Percentiles rank a stretch among this genome's conserved stretches.
Conservation (phyloP, 345 rosid genomes). For the Citrus sp. region DNA sequence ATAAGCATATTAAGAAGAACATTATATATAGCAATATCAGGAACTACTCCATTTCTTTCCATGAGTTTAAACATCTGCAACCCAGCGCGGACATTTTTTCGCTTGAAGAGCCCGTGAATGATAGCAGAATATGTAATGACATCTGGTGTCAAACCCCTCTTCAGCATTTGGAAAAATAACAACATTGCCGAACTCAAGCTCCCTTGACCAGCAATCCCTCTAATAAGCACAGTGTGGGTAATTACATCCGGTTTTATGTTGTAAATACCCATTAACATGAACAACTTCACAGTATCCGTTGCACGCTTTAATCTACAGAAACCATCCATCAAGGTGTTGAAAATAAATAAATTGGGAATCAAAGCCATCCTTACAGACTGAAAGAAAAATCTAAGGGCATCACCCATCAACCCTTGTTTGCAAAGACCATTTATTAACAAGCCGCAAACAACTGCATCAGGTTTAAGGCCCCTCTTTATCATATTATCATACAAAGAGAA, state of each 20-base stretch:
- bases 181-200: constrained; percentile 27
- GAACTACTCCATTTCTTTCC: constrained; percentile 30
- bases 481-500: constrained; percentile 33
- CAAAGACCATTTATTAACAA: constrained; percentile 47
- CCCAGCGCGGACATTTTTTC: constrained; percentile 32
- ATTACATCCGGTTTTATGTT: constrained; percentile 35
- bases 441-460: constrained; percentile 34
- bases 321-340: constrained; percentile 47
- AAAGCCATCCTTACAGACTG: constrained; percentile 21
- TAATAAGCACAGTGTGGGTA: constrained; percentile 41
- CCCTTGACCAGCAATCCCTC: constrained; percentile 14
- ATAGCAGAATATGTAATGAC: constrained; percentile 40
- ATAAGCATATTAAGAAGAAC: constrained; percentile 35
- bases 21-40: constrained; percentile 43
- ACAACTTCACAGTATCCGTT: constrained; percentile 32
- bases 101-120: constrained; percentile 43
- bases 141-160: constrained; percentile 44
- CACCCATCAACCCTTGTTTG: constrained; percentile 37
- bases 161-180: constrained; percentile 42
- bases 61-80: constrained; percentile 38
- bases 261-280: constrained; percentile 19
- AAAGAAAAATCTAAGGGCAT: constrained; percentile 40
- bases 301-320: constrained; percentile 33
- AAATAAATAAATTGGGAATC: constrained; percentile 29
- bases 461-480: constrained; percentile 25